phyloP scores from a whole-genome alignment of 2,329 filamentous ascomycete species.

The Chrysoporthe austroafricana region DNA sequence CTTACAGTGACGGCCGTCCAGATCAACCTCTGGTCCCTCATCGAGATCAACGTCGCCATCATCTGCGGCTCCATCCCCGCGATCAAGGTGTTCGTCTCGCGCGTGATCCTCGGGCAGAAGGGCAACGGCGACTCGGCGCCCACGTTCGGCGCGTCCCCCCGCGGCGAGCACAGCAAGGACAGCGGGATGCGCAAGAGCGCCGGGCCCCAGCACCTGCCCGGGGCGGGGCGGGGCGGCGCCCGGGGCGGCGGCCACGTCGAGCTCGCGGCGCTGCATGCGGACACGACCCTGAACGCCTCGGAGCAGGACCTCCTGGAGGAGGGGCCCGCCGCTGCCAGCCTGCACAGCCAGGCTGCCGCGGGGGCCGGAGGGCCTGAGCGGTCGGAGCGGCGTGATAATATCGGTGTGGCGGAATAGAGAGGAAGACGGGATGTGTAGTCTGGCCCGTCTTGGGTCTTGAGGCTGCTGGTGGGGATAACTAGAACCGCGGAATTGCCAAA shows the following conservation, averaged over 20 bases:
- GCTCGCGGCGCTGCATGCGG: background rate
- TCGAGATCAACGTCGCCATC: conserved; percentile 42
- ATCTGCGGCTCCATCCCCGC: conserved; percentile 45
- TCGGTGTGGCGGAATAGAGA: background rate
- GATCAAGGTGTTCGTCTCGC: conserved; percentile 45
- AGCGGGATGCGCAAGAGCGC: background rate
- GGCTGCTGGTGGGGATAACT: background rate
- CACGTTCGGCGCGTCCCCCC: background rate
- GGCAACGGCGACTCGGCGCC: background rate
- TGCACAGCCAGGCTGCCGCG: background rate
- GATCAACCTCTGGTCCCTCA: conserved; percentile 35
- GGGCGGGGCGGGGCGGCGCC: background rate
- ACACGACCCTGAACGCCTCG: background rate
- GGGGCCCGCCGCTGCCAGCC: background rate
- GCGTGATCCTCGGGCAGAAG: conserved; percentile 39
- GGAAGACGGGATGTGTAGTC: background rate
- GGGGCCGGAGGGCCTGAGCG: background rate
- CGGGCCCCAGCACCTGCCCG: too few species aligned
- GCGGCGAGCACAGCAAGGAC: background rate
- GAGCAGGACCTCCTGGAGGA: background rate
- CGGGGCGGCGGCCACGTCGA: background rate
- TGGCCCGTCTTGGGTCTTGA: background rate
- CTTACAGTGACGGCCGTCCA: conserved; percentile 29
- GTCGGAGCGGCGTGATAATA: background rate
- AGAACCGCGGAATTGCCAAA: background rate